Base-by-base conservation (phyloP, 1,284 basidiomycete genomes). In the Ceratobasidium sp. region DNA sequence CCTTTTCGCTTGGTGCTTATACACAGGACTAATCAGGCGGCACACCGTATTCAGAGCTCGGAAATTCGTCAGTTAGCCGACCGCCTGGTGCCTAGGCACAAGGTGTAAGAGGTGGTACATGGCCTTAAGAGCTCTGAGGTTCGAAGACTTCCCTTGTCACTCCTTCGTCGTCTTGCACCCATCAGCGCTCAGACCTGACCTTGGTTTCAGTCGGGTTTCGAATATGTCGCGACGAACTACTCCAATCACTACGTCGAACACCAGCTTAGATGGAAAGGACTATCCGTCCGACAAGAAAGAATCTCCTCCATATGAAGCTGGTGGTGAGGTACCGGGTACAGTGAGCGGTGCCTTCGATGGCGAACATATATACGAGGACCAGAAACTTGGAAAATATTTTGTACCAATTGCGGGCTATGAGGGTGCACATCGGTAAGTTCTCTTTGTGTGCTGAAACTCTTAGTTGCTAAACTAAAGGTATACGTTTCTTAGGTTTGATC, bases 391-490 rank as follows among this genome's bases (percentile, higher is more conserved):
- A 0, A 81, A 86, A 56, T 84, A 87, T 77, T 91, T 90, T 79
- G 87, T 86, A 83, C 90, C 91, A 1, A 88, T 86, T 73, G 83
- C 86, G 4, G 81, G 86, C 1, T 92, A 90, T 78, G 91, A 92
- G 82, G 91, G 90, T 79, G 77, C 85, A 0, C 90, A 92, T 79
- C 85, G 90, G 10, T 92, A 92, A 79, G 89, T 93, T 80, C 87
- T 88, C 89, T 89, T 42, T 86, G 42, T 17, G 10, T 11, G 42
- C 20, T 4, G 20, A 45, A 3, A 17, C 42, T 17, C 13, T 93
- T 92, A 92, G 92, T 91, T 0, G 87, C 86, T 81, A 81, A 87
- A 42, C 91, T 93, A 80, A 91, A 93, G n/a, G n/a, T n/a, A n/a
- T n/a, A n/a, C n/a, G n/a, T n/a, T n/a, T n/a, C n/a, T n/a, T n/a